Evolutionary conservation across 495 filamentous ascomycete species (phyloP).

Genomic region (Hypoxylon intermedium): DNA sequence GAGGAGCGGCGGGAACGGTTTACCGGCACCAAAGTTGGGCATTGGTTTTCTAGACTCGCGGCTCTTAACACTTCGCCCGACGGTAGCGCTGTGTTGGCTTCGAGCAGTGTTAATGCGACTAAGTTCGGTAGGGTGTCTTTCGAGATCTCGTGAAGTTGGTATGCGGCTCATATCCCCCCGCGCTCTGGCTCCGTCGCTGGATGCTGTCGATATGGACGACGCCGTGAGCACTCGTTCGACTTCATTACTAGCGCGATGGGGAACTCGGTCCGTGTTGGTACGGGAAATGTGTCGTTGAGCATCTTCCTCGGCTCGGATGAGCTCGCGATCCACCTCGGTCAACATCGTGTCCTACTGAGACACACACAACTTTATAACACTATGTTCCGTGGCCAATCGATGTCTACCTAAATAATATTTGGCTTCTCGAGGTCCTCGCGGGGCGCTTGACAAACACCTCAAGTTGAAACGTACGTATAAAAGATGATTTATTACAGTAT

Average conservation of each 20-base stretch:
- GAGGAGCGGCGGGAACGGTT: constrained; percentile 75
- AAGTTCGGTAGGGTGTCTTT: constrained; percentile 75
- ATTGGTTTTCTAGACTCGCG: constrained; percentile 62
- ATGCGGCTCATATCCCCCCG: constrained; percentile 58
- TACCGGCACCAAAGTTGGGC: constrained; percentile 72
- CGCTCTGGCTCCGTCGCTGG: constrained; percentile 37
- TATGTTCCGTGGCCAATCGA: background rate
- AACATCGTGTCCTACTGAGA: constrained; percentile 38
- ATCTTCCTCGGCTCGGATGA: constrained; percentile 58
- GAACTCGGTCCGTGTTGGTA: constrained; percentile 37
- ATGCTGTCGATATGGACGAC: constrained; percentile 57
- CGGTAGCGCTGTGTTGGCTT: constrained; percentile 77
- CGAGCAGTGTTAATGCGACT: constrained; percentile 76
- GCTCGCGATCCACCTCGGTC: constrained; percentile 60
- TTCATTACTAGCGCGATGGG: constrained; percentile 48
- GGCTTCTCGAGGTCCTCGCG: background rate
- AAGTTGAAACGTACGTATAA: background rate
- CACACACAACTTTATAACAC: background rate
- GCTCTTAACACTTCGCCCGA: constrained; percentile 65
- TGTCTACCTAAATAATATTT: background rate
- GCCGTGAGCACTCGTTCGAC: constrained; percentile 58
- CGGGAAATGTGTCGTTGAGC: constrained; percentile 26
- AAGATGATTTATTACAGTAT: background rate
- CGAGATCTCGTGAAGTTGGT: constrained; percentile 71
- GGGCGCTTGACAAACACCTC: background rate